These are phyloP conservation scores for Neofusicoccum parvum DNA, from an alignment of 2,329 filamentous ascomycete genomes.

Conservation along the genomic window DNA sequence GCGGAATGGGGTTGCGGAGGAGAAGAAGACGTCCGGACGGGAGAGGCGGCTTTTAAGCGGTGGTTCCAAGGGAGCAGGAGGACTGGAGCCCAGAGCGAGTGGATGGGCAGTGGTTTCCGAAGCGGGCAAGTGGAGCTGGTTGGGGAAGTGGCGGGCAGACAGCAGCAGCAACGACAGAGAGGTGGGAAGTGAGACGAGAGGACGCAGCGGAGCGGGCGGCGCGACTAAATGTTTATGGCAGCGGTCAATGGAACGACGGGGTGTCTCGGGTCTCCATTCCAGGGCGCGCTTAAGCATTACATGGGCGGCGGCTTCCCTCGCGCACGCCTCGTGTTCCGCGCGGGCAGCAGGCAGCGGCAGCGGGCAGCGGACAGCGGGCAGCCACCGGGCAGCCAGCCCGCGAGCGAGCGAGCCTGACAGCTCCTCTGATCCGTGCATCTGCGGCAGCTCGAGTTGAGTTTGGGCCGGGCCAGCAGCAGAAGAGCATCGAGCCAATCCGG, in stretches of 20 bases:
- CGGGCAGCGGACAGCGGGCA: too few species aligned
- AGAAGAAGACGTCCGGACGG: neutral
- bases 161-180: too few species aligned
- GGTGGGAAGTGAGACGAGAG: neutral
- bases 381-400: too few species aligned
- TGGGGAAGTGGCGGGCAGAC: too few species aligned
- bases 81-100: constrained; percentile 14
- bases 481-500: neutral
- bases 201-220: neutral
- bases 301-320: neutral
- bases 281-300: constrained; percentile 1
- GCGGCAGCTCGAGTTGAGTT: neutral
- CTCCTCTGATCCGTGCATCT: constrained; percentile 3
- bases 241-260: neutral
- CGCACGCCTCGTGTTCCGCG: too few species aligned
- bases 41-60: neutral
- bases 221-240: constrained; percentile 10
- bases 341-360: too few species aligned
- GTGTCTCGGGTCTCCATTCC: neutral
- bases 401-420: too few species aligned
- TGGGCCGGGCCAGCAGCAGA: neutral
- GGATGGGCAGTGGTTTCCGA: constrained; percentile 1
- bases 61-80: too few species aligned
- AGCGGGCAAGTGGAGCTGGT: neutral
- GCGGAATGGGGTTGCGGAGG: neutral